Conservation (phyloP, 2,329 filamentous ascomycete genomes). For the Aspergillus candidus region DNA sequence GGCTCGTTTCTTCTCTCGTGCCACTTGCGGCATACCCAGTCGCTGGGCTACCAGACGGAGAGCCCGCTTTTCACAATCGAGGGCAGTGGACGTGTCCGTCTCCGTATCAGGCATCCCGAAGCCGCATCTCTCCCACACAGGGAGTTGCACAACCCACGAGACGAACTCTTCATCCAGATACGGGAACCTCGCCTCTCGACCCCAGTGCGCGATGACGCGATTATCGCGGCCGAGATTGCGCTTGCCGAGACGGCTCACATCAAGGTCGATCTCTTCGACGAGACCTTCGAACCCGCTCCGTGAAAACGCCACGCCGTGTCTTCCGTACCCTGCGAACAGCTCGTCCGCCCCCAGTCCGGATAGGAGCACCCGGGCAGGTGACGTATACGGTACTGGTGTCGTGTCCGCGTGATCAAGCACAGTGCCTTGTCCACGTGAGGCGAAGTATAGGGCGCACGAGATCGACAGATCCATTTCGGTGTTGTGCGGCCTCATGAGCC, state of each 20-base stretch:
- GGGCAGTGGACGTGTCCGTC: conserved; percentile 19
- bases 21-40: conserved; percentile 64
- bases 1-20: conserved; percentile 87
- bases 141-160: conserved; percentile 66
- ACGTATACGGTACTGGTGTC: conserved; percentile 48
- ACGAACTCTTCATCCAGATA: conserved; percentile 84
- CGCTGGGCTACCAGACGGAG: conserved; percentile 70
- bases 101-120: conserved; percentile 53
- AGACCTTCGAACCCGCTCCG: conserved; percentile 65
- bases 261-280: conserved; percentile 74
- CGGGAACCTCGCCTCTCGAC: conserved; percentile 81
- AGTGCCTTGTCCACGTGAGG: conserved; percentile 64
- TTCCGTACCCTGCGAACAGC: conserved; percentile 86
- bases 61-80: conserved; percentile 76
- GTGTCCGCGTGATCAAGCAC: conserved; percentile 22
- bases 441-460: conserved; percentile 88
- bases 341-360: conserved; percentile 95
- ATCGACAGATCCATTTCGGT: conserved; percentile 99
- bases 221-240: conserved; percentile 95
- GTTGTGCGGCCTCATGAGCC: conserved; percentile 84
- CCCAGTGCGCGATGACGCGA: conserved; percentile 82
- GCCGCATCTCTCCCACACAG: conserved; percentile 82
- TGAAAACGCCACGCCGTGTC: conserved; percentile 71
- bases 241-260: conserved; percentile 78
- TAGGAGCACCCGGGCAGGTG: conserved; percentile 72